phyloP scores from a whole-genome alignment of 2,329 filamentous ascomycete genomes.

The Aspergillus puulaauensis region DNA sequence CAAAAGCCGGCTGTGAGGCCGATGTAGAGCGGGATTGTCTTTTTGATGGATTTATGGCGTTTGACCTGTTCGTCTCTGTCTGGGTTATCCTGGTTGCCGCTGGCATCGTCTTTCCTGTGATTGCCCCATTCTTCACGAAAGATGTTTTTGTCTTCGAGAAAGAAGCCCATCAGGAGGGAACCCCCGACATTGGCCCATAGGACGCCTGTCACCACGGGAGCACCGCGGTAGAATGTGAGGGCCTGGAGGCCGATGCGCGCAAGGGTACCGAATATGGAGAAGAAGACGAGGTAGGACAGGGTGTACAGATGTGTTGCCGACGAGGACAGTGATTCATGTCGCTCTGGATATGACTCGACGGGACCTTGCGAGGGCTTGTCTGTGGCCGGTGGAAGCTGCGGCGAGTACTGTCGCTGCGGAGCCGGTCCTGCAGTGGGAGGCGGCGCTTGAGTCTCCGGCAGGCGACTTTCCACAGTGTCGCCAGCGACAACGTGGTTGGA shows the following conservation, averaged over 20 bases:
- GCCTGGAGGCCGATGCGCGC: slow-evolving; percentile 77
- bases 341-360: slow-evolving; percentile 6
- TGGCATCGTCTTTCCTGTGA: neutral
- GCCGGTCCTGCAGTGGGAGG: slow-evolving; percentile 46
- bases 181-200: slow-evolving; percentile 89
- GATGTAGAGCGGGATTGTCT: slow-evolving; percentile 84
- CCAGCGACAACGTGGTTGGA: neutral
- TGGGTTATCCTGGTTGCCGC: neutral
- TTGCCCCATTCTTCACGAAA: slow-evolving; percentile 68
- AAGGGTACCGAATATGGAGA: slow-evolving; percentile 80
- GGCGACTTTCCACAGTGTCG: slow-evolving; percentile 13
- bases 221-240: slow-evolving; percentile 74
- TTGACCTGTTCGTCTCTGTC: slow-evolving; percentile 40
- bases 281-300: slow-evolving; percentile 78
- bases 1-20: slow-evolving; percentile 85
- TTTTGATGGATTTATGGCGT: slow-evolving; percentile 66
- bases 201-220: slow-evolving; percentile 70
- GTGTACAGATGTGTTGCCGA: slow-evolving; percentile 65
- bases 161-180: slow-evolving; percentile 79
- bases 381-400: slow-evolving; percentile 35
- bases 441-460: slow-evolving; percentile 33
- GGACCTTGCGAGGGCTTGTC: slow-evolving; percentile 14
- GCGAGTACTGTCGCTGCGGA: slow-evolving; percentile 36
- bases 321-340: slow-evolving; percentile 43
- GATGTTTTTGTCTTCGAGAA: slow-evolving; percentile 73